Percentiles rank a stretch among this genome's conserved stretches.
These are phyloP conservation scores for Clohesyomyces aquaticus DNA, from an alignment of 495 filamentous ascomycete genomes.

Conservation along the genomic window DNA sequence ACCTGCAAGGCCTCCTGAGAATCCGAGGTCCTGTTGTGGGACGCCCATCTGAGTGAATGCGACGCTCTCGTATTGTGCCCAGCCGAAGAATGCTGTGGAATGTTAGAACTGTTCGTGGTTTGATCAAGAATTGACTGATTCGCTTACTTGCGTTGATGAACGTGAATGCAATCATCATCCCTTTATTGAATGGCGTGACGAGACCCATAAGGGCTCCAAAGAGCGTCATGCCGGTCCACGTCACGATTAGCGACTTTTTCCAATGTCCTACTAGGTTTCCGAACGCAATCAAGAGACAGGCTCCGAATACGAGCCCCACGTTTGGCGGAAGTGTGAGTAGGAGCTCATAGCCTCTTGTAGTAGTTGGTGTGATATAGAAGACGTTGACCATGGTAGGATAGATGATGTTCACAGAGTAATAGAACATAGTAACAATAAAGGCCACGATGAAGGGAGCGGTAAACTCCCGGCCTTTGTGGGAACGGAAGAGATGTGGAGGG, in stretches of 20 bases:
- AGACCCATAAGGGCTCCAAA: conserved; percentile 43
- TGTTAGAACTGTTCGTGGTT: not conserved
- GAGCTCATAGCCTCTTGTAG: conserved; percentile 27
- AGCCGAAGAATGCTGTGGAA: conserved; percentile 40
- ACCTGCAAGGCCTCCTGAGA: conserved; percentile 41
- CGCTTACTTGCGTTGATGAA: conserved; percentile 32
- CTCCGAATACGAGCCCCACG: conserved; percentile 43
- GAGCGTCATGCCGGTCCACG: conserved; percentile 33
- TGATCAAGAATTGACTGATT: not conserved
- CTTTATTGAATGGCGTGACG: conserved; percentile 40
- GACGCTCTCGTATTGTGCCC: conserved; percentile 43
- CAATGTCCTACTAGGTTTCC: conserved; percentile 38
- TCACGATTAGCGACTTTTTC: conserved; percentile 36
- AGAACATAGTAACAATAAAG: conserved; percentile 44
- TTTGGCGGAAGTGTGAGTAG: conserved; percentile 42
- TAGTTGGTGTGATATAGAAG: conserved; percentile 40
- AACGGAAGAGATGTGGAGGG: conserved; percentile 33
- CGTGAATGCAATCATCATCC: conserved; percentile 41
- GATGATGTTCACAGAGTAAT: conserved; percentile 44
- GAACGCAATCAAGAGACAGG: conserved; percentile 38
- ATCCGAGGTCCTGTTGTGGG: conserved; percentile 40
- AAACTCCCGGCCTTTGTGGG: conserved; percentile 39
- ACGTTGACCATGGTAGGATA: conserved; percentile 43
- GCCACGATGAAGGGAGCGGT: conserved; percentile 42
- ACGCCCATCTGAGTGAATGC: conserved; percentile 43